Base-by-base conservation (phyloP, 495 filamentous ascomycete genomes). In the Durotheca rogersii region DNA sequence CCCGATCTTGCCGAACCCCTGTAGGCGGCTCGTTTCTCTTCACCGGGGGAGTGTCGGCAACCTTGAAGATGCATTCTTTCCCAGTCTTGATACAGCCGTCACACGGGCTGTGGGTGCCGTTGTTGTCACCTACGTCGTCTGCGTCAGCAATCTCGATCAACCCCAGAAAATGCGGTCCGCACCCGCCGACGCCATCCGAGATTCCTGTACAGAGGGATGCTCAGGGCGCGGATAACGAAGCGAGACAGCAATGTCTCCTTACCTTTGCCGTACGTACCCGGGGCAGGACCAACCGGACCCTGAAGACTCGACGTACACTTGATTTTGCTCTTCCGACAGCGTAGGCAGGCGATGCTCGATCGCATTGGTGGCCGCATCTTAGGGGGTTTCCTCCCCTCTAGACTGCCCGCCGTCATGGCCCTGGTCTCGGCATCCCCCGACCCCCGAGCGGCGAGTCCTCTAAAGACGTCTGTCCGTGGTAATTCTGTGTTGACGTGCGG, bases 251-350 rank as follows among this genome's bases (percentile, higher is more conserved):
- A n/a, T n/a, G n/a, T n/a, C n/a, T n/a, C n/a, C n/a, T n/a, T n/a
- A n/a, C n/a, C n/a, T n/a, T n/a, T n/a, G n/a, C n/a, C n/a, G n/a
- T n/a, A n/a, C n/a, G n/a, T n/a, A n/a, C n/a, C n/a, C n/a, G n/a
- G n/a, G 11, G 25, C 11, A 23, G 16, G 46, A 62, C 12, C 10
- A 38, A 16, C 10, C 30, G 21, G 19, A 18, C 5, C 17, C 18
- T 11, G 17, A 18, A 30, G 15, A 39, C 6, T 44, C 23, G 43
- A 53, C 56, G 9, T 51, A 59, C 77, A 81, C 72, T 90, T 92
- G 67, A 90, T 86, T 66, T 92, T 92, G 66, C 83, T 87, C 63
- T 85, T 83, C 45, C 87, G 81, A 72, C 88, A 92, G 40, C 82
- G 77, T 49, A 79, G 77, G 67, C 88, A 92, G 53, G 88, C 88